Evolutionary conservation across 2,329 filamentous ascomycete species (phyloP).

Genomic region (Aureobasidium sp.): DNA sequence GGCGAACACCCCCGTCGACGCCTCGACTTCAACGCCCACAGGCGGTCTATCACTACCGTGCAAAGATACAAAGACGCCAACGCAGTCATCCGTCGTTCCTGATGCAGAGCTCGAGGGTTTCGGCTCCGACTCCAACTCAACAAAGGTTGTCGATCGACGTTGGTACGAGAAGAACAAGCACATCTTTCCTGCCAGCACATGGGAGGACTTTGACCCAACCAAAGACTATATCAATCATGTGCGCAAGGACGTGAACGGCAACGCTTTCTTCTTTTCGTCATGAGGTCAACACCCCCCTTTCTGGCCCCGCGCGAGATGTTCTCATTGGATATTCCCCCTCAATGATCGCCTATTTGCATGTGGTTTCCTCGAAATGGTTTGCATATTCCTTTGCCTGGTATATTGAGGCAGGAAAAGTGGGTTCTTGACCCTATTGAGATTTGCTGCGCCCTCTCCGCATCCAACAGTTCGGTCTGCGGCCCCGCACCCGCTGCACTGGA

Average conservation of each 20-base stretch:
- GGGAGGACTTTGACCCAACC: constrained; percentile 89
- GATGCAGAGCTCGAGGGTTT: constrained; percentile 59
- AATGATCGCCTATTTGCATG: background rate
- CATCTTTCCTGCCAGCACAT: constrained; percentile 91
- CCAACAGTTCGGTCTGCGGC: background rate
- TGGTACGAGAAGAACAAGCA: constrained; percentile 99
- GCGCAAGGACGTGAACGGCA: constrained; percentile 78
- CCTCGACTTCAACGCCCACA: constrained; percentile 7
- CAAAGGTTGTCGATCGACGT: constrained; percentile 89
- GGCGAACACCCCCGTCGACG: constrained; percentile 31
- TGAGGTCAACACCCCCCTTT: background rate
- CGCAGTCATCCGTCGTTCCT: constrained; percentile 39
- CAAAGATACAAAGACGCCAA: constrained; percentile 6
- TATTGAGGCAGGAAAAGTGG: background rate
- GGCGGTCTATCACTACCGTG: constrained; percentile 17
- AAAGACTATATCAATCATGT: constrained; percentile 74
- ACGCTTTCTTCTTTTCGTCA: constrained; percentile 66
- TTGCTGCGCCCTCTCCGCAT: background rate
- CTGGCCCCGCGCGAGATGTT: background rate
- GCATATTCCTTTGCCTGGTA: background rate
- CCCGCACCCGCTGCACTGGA: constrained; percentile 9
- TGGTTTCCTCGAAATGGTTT: background rate
- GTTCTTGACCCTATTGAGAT: constrained; percentile 4
- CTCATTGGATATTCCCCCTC: background rate
- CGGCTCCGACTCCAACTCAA: constrained; percentile 68